phyloP scores from a whole-genome alignment of 768 basidiomycete genomes.

The Lactarius hatsudake region DNA sequence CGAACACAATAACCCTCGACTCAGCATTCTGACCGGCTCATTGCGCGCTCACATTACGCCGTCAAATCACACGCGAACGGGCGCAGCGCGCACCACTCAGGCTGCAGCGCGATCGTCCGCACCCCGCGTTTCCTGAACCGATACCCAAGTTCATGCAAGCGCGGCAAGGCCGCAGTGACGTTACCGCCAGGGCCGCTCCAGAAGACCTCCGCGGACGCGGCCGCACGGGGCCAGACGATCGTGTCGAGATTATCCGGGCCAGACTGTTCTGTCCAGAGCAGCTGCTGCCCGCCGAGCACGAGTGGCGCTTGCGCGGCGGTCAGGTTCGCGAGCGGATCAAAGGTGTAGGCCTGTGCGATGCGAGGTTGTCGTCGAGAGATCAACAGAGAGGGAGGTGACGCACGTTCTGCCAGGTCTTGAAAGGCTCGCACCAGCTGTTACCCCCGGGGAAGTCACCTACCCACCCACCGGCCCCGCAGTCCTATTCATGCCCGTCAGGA shows the following conservation, averaged over 20 bases:
- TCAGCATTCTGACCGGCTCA: no score
- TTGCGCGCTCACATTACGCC: neutral
- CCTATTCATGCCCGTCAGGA: slow-evolving; percentile 33
- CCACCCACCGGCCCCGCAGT: slow-evolving; percentile 75
- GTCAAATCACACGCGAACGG: slow-evolving; percentile 24
- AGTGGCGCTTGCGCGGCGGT: slow-evolving; percentile 46
- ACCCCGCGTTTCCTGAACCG: slow-evolving; percentile 39
- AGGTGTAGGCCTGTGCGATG: slow-evolving; percentile 55
- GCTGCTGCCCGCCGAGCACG: slow-evolving; percentile 70
- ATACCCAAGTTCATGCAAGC: slow-evolving; percentile 50
- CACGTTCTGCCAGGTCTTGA: slow-evolving; percentile 79
- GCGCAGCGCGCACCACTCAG: slow-evolving; percentile 43
- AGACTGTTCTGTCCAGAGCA: slow-evolving; percentile 75
- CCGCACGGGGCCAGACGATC: slow-evolving; percentile 71
- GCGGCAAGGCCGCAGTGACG: slow-evolving; percentile 48
- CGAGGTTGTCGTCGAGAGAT: neutral
- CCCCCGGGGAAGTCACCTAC: slow-evolving; percentile 47
- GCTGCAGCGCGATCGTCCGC: slow-evolving; percentile 38
- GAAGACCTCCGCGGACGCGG: slow-evolving; percentile 70
- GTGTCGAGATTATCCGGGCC: slow-evolving; percentile 65
- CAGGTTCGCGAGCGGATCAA: slow-evolving; percentile 65
- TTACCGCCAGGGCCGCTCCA: slow-evolving; percentile 55
- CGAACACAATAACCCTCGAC: neutral
- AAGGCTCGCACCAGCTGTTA: slow-evolving; percentile 74
- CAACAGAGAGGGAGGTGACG: slow-evolving; percentile 2